A percentile compares a stretch with the other conserved stretches of the same genome.
Conservation (phyloP, 208 protist genomes). For the Leishmania braziliensis region DNA sequence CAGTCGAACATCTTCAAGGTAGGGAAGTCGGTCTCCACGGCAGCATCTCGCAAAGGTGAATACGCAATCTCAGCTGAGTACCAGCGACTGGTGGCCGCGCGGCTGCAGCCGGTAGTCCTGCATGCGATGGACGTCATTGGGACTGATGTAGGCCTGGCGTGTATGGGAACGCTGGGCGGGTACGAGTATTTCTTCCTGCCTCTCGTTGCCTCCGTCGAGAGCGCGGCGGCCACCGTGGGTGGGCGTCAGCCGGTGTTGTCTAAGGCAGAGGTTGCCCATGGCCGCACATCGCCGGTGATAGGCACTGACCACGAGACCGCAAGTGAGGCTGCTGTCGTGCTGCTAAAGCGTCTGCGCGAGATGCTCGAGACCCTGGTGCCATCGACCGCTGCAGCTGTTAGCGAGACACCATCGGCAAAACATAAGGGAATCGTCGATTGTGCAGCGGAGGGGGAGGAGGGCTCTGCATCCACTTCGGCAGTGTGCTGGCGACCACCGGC, state of each 20-base stretch:
- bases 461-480: slow-evolving; percentile 1
- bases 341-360: slow-evolving; percentile 36
- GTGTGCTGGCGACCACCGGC: slow-evolving; percentile 20
- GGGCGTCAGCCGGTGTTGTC: not conserved
- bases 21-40: slow-evolving; percentile 15
- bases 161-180: slow-evolving; percentile 69
- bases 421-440: not conserved
- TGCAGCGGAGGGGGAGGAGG: not conserved
- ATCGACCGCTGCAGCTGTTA: not conserved
- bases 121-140: slow-evolving; percentile 50
- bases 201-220: slow-evolving; percentile 27
- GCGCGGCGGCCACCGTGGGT: not conserved
- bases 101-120: slow-evolving; percentile 45
- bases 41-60: slow-evolving; percentile 10
- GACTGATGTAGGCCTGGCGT: slow-evolving; percentile 58
- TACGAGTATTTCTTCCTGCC: slow-evolving; percentile 80
- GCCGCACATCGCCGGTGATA: slow-evolving; percentile 2
- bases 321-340: not conserved
- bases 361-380: slow-evolving; percentile 37
- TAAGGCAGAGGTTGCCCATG: not conserved
- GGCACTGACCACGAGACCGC: not conserved
- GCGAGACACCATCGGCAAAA: not conserved
- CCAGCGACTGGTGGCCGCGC: slow-evolving; percentile 34
- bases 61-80: slow-evolving; percentile 27
- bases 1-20: slow-evolving; percentile 50